A percentile compares a stretch with the other conserved stretches of the same genome.
phyloP scores from a whole-genome alignment of 805 yeast genomes.

The Candida orba region DNA sequence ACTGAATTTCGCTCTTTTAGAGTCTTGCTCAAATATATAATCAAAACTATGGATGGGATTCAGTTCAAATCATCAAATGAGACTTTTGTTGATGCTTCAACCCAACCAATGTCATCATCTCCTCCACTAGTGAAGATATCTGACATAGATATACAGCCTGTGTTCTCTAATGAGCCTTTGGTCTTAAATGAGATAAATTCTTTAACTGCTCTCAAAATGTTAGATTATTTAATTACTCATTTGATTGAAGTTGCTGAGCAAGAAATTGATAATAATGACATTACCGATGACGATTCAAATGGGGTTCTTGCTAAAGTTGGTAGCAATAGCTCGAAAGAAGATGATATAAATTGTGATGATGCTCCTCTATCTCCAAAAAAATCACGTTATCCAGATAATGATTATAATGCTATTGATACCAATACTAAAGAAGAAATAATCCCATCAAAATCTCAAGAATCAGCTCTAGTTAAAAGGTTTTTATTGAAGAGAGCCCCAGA shows the following conservation, averaged over 20 bases:
- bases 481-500: conserved; percentile 18
- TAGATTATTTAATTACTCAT: conserved; percentile 4
- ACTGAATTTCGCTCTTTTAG: neutral
- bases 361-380: conserved; percentile 16
- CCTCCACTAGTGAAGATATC: conserved; percentile 8
- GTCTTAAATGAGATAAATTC: conserved; percentile 5
- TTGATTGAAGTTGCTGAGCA: neutral
- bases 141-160: conserved; percentile 8
- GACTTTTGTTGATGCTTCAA: conserved; percentile 4
- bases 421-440: neutral
- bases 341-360: conserved; percentile 2
- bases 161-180: conserved; percentile 1
- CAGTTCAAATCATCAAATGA: conserved; percentile 1
- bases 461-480: conserved; percentile 19
- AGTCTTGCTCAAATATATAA: neutral
- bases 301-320: neutral
- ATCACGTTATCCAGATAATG: conserved; percentile 1
- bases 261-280: neutral
- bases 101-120: conserved; percentile 4
- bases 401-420: neutral
- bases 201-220: conserved; percentile 5
- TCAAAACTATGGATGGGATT: conserved; percentile 5
- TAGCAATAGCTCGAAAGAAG: neutral
- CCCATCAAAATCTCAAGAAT: conserved; percentile 9
- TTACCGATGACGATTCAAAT: neutral